These are phyloP conservation scores for Oryza nivara DNA, from an alignment of 176 grass and related monocot species.

Conservation along the genomic window DNA sequence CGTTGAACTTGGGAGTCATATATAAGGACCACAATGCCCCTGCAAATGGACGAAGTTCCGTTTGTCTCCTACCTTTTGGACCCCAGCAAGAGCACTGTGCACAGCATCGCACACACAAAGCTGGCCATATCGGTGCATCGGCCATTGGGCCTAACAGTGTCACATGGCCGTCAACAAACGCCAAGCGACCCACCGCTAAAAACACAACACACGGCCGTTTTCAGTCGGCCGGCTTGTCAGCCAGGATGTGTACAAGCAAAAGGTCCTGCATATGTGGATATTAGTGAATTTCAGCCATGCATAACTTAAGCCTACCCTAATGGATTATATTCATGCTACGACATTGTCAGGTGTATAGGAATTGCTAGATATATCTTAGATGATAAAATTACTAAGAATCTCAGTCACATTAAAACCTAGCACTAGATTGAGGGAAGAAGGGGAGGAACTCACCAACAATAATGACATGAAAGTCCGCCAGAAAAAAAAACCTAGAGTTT, in stretches of 20 bases:
- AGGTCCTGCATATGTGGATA: not conserved
- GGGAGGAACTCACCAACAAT: no score
- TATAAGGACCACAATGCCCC: not conserved
- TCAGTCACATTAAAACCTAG: no score
- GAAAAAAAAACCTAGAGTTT: no score
- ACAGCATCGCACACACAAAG: not conserved
- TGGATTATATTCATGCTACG: no score
- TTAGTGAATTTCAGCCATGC: not conserved
- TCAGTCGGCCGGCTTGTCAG: not conserved
- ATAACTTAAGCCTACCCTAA: not conserved
- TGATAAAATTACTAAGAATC: no score
- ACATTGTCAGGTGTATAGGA: no score
- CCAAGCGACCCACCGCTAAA: not conserved
- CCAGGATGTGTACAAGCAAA: not conserved
- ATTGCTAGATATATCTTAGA: no score
- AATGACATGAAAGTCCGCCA: no score
- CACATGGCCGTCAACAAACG: slow-evolving; percentile 14
- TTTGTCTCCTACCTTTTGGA: slow-evolving; percentile 2
- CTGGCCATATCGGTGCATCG: not conserved
- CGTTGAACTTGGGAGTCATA: no score
- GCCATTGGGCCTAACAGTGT: not conserved
- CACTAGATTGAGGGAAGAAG: no score
- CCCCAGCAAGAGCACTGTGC: not conserved
- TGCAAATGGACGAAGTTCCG: not conserved
- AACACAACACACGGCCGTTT: not conserved